A percentile compares a stretch with the other conserved stretches of the same genome.
Conservation (phyloP, 768 basidiomycete genomes). For the Mrakia gelida region DNA sequence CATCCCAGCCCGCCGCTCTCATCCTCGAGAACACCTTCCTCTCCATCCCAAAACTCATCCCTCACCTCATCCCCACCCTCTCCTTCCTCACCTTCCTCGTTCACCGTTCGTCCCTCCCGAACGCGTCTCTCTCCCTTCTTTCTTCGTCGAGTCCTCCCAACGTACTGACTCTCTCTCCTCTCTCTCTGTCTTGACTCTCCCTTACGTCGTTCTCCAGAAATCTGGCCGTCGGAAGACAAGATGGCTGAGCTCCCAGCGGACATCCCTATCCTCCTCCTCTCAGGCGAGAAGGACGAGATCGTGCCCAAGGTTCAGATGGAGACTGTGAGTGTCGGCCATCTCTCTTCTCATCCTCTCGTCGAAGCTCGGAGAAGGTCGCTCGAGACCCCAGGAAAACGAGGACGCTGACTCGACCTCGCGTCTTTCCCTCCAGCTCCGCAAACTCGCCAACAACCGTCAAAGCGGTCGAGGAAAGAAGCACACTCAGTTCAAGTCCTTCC, state of each 20-base stretch:
- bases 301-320: conserved; percentile 74
- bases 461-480: conserved; percentile 19
- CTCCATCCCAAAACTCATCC: conserved; percentile 51
- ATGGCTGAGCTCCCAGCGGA: conserved; percentile 48
- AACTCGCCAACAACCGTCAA: conserved; percentile 20
- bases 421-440: conserved; percentile 23
- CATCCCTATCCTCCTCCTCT: conserved; percentile 73
- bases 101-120: not conserved
- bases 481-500: conserved; percentile 21
- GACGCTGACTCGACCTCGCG: not conserved
- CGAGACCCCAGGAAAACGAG: too few relatives aligned
- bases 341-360: not conserved
- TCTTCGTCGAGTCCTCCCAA: not conserved
- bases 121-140: not conserved
- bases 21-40: conserved; percentile 93
- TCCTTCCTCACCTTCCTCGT: conserved; percentile 13
- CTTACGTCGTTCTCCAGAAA: conserved; percentile 47
- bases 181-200: too few relatives aligned
- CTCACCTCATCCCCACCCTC: conserved; percentile 32
- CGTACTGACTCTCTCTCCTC: too few relatives aligned
- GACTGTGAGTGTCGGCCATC: conserved; percentile 45
- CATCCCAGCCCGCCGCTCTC: conserved; percentile 50
- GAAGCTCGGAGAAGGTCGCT: too few relatives aligned
- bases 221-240: conserved; percentile 74
- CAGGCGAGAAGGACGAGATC: conserved; percentile 65